Percentiles rank a stretch among this genome's conserved stretches.
Evolutionary conservation across 2,329 filamentous ascomycete genomes (phyloP).

Genomic region (Xylariaceae sp.): DNA sequence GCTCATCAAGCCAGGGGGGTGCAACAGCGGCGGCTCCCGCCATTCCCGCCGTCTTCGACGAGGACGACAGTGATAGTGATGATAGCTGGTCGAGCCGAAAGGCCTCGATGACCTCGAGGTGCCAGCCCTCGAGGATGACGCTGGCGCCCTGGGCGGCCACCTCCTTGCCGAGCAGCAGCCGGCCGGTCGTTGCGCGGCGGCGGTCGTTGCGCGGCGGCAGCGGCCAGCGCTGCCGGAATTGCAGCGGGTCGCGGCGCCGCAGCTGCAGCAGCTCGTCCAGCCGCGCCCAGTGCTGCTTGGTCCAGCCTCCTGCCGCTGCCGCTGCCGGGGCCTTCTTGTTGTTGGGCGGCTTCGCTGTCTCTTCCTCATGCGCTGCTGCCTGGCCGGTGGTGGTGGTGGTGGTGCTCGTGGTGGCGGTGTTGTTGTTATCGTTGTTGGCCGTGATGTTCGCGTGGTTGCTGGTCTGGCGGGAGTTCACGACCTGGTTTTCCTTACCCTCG

Average conservation of each 20-base stretch:
- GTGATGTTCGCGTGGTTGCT: neutral
- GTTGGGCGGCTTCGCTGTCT: neutral
- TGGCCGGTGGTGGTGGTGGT: neutral
- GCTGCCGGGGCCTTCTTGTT: neutral
- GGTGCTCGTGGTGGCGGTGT: slow-evolving; percentile 1
- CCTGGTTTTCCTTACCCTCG: slow-evolving; percentile 28
- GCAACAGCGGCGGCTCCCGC: too few species aligned
- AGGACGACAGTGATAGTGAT: too few species aligned
- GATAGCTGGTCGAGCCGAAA: neutral
- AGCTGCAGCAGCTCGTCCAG: slow-evolving; percentile 45
- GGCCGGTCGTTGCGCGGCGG: slow-evolving; percentile 4
- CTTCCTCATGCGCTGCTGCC: neutral
- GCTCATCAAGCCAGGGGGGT: neutral
- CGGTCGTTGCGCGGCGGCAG: slow-evolving; percentile 11
- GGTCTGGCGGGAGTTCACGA: neutral
- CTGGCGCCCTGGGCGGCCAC: slow-evolving; percentile 38
- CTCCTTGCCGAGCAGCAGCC: slow-evolving; percentile 37
- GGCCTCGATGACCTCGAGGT: slow-evolving; percentile 49
- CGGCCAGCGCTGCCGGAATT: slow-evolving; percentile 25
- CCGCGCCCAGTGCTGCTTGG: slow-evolving; percentile 44
- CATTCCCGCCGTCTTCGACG: too few species aligned
- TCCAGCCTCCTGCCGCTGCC: slow-evolving; percentile 34
- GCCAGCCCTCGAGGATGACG: slow-evolving; percentile 46
- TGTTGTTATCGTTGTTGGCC: slow-evolving; percentile 1
- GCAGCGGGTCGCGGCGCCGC: slow-evolving; percentile 34